Base-by-base conservation (phyloP, 371 early-diverging fungal genomes). In the Capniomyces stellatus region DNA sequence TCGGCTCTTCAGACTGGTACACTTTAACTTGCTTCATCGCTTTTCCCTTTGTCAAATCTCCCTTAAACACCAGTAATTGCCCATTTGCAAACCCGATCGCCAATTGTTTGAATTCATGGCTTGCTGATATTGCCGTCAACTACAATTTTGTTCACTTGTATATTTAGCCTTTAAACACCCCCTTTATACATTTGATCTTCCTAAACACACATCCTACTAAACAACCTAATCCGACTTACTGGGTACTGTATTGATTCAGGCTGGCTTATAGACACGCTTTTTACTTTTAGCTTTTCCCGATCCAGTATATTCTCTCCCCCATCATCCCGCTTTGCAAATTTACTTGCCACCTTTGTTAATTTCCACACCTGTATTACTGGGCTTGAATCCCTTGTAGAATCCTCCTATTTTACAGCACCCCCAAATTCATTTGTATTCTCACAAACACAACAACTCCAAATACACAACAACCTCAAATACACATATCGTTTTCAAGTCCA, bases 21-120 rank as follows among this genome's bases (percentile, higher is more conserved):
- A 92, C 70, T 13, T 85, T 74, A 46, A 81, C 82, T 49, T 84
- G 81, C 54, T 87, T 87, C 0, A 79, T 78, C 23, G 77, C 75
- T 23, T 82, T 73, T 55, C 87, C 87, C 46, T 81, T 78, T 42
- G 77, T 74, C 3, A 92, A 65, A 62, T 87, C 88, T 1, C 91
- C 90, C 25, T 83, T 77, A 28, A 88, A 76, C 51, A 86, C 67
- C 19, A 92, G 70, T 0, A 92, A 89, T 0, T 81, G 77, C 23
- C 93, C 96, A 61, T 89, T 89, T 1, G 87, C 85, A 56, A 93
- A 71, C 0, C 92, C 96, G 39, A 92, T 69, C 2, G 92, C 92
- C 3, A 85, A 67, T 64, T 90, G 92, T 3, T 87, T 75, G 65
- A 91, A 64, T 54, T 78, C 81, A 43, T 87, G 87, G 18, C 87